Conservation (phyloP, 192 early-diverging fungal genomes). For the Backusella psychrophila region DNA sequence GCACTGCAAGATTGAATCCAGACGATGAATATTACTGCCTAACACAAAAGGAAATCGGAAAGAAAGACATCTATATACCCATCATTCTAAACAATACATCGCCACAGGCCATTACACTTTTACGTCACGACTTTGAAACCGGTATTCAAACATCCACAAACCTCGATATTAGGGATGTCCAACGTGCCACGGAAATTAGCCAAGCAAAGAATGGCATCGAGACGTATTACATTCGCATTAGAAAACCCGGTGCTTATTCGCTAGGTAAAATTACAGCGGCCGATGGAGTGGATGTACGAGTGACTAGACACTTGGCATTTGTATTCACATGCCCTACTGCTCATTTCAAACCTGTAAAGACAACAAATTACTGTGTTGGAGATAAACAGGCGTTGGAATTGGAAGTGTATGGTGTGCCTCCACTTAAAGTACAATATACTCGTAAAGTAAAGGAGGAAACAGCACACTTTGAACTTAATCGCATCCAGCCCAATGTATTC, state of each 20-base stretch:
- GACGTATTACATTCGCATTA: constrained; percentile 32
- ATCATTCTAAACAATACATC: constrained; percentile 42
- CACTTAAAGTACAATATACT: constrained; percentile 37
- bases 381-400: constrained; percentile 29
- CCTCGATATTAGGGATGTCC: constrained; percentile 26
- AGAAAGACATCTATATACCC: constrained; percentile 32
- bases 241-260: constrained; percentile 37
- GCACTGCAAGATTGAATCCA: constrained; percentile 48
- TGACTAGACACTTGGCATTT: constrained; percentile 27
- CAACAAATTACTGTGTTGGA: constrained; percentile 25
- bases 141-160: constrained; percentile 5
- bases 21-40: constrained; percentile 46
- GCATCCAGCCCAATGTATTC: constrained; percentile 28
- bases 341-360: constrained; percentile 9
- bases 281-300: constrained; percentile 35
- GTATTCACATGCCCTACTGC: constrained; percentile 40
- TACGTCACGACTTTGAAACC: constrained; percentile 35
- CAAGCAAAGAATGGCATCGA: constrained; percentile 28
- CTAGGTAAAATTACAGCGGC: constrained; percentile 32
- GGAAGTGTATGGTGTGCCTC: constrained; percentile 40
- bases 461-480: constrained; percentile 25
- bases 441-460: not conserved
- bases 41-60: constrained; percentile 25
- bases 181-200: constrained; percentile 34
- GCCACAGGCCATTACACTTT: constrained; percentile 24